Evolutionary conservation across 768 basidiomycete species (phyloP).

Genomic region (Suillus variegatus): DNA sequence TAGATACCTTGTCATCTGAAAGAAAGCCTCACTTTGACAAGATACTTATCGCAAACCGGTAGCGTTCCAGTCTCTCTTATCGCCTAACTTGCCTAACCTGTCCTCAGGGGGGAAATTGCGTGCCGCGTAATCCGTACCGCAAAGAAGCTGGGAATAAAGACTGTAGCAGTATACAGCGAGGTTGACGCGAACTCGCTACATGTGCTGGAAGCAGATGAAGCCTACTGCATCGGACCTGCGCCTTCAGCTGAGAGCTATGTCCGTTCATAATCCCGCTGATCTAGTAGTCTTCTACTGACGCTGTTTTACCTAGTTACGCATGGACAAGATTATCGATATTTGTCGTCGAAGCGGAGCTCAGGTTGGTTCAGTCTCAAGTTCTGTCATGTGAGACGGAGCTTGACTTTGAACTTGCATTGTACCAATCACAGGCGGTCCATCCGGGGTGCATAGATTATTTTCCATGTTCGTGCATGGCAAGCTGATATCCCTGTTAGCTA

Average conservation of each 20-base stretch:
- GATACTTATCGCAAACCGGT: constrained; percentile 91
- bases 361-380: constrained; percentile 41
- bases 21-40: constrained; percentile 77
- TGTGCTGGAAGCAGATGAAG: constrained; percentile 84
- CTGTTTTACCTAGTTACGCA: constrained; percentile 57
- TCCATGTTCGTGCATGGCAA: neutral
- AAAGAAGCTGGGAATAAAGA: constrained; percentile 83
- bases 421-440: constrained; percentile 71
- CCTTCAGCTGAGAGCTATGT: constrained; percentile 89
- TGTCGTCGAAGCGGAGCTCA: constrained; percentile 84
- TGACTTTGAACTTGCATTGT: constrained; percentile 11
- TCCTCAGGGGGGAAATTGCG: constrained; percentile 85
- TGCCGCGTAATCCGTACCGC: constrained; percentile 94
- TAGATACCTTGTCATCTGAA: constrained; percentile 4
- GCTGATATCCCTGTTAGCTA: constrained; percentile 46
- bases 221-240: constrained; percentile 93
- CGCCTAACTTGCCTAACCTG: constrained; percentile 1
- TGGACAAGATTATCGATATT: constrained; percentile 86
- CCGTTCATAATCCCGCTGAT: constrained; percentile 30
- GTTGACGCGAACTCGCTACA: constrained; percentile 82
- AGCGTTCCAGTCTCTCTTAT: constrained; percentile 9
- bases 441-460: constrained; percentile 60
- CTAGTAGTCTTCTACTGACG: neutral
- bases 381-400: neutral
- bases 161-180: constrained; percentile 91